phyloP scores from a whole-genome alignment of 441 rosid genomes.

The Pelargonium cotyledonis region DNA sequence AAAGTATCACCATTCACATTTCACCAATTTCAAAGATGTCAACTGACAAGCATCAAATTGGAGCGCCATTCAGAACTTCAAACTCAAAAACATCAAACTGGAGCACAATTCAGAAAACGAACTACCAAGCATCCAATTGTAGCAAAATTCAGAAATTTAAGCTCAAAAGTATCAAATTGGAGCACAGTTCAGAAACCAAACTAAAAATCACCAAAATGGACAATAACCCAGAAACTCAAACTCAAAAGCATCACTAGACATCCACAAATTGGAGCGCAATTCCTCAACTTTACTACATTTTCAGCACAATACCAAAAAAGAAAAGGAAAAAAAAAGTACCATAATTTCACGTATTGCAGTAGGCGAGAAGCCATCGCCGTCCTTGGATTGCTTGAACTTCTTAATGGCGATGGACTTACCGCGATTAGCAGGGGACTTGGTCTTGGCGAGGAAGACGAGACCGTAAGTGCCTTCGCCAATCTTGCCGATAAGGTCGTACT shows the following conservation, averaged over 20 bases:
- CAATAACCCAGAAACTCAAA: too few species aligned
- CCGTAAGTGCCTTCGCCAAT: constrained; percentile 97
- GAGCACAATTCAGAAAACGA: background rate
- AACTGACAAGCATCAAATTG: background rate
- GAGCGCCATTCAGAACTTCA: background rate
- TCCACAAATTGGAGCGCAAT: too few species aligned
- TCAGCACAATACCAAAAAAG: background rate
- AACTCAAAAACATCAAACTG: background rate
- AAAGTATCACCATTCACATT: background rate
- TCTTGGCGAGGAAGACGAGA: constrained; percentile 86
- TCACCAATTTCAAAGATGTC: too few species aligned
- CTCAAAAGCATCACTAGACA: too few species aligned
- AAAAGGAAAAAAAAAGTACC: constrained; percentile 13
- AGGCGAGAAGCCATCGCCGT: constrained; percentile 95
- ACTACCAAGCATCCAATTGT: background rate
- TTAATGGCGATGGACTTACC: constrained; percentile 88
- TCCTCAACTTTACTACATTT: too few species aligned
- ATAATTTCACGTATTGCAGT: constrained; percentile 96
- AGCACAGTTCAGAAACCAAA: too few species aligned
- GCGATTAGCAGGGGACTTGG: constrained; percentile 59
- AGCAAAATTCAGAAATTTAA: background rate
- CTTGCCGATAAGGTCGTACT: constrained; percentile 89
- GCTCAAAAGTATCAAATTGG: too few species aligned
- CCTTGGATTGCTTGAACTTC: constrained; percentile 95
- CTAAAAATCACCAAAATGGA: too few species aligned